Evolutionary conservation across 2,329 filamentous ascomycete genomes (phyloP).

Genomic region (Nothopassalora personata): DNA sequence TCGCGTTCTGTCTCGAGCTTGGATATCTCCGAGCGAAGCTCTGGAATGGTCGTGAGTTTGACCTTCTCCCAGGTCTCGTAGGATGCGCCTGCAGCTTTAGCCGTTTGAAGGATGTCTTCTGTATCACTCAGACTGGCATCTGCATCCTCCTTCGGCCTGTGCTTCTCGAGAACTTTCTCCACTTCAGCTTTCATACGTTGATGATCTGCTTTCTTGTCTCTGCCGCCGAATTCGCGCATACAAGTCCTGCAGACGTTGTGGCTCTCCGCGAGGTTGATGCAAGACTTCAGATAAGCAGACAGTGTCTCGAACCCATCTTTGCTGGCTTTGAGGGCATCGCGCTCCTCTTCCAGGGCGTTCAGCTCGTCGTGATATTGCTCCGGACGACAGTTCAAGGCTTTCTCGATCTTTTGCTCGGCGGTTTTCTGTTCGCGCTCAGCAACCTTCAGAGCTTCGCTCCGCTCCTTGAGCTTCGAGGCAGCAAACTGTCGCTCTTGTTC

Average conservation of each 20-base stretch:
- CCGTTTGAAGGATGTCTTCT: conserved; percentile 40
- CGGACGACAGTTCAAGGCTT: conserved; percentile 42
- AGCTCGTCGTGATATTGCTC: conserved; percentile 48
- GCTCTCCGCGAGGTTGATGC: conserved; percentile 48
- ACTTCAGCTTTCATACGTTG: conserved; percentile 64
- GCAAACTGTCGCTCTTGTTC: conserved; percentile 70
- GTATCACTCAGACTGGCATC: conserved; percentile 55
- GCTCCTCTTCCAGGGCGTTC: conserved; percentile 38
- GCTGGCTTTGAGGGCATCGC: conserved; percentile 60
- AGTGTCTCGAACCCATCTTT: conserved; percentile 21
- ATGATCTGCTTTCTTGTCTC: conserved; percentile 50
- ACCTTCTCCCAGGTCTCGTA: conserved; percentile 73
- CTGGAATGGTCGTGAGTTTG: conserved; percentile 62
- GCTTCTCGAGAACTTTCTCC: conserved; percentile 34
- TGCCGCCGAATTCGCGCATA: conserved; percentile 56
- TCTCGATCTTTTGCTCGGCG: conserved; percentile 49
- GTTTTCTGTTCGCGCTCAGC: conserved; percentile 56
- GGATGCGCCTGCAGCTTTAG: conserved; percentile 58
- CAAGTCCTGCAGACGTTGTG: conserved; percentile 75
- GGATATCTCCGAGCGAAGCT: conserved; percentile 58
- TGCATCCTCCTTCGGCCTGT: conserved; percentile 10
- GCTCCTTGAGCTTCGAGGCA: conserved; percentile 64
- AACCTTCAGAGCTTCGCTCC: conserved; percentile 59
- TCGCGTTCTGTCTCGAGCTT: conserved; percentile 41
- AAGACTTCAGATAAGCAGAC: conserved; percentile 22